Percentiles rank a stretch among this genome's conserved stretches.
These are phyloP conservation scores for Aspergillus sp. DNA, from an alignment of 2,329 filamentous ascomycete species.

Conservation along the genomic window DNA sequence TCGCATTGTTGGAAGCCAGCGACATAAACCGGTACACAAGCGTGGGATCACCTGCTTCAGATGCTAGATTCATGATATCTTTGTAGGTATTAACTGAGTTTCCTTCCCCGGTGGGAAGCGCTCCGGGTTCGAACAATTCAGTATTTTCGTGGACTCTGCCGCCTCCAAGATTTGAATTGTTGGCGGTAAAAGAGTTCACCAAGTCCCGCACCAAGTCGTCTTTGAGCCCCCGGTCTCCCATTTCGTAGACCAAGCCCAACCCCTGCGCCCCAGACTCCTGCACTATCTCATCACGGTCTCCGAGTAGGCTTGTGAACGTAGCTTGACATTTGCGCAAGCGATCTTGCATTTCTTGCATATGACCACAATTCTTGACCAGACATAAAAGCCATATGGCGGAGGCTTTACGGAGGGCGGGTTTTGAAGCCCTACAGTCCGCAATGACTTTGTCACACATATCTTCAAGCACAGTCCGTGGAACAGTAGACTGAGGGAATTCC, in stretches of 20 bases:
- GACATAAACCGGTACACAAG: slow-evolving; percentile 99
- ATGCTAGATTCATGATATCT: slow-evolving; percentile 90
- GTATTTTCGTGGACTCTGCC: slow-evolving; percentile 83
- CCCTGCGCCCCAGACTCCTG: slow-evolving; percentile 92
- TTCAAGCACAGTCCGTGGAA: slow-evolving; percentile 38
- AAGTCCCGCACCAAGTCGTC: slow-evolving; percentile 79
- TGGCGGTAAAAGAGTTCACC: slow-evolving; percentile 76
- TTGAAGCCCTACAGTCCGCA: slow-evolving; percentile 69
- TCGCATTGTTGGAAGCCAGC: slow-evolving; percentile 86
- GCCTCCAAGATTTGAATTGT: slow-evolving; percentile 50
- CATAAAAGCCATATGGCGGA: slow-evolving; percentile 94
- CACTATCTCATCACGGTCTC: slow-evolving; percentile 83
- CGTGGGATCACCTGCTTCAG: slow-evolving; percentile 90
- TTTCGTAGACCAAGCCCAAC: slow-evolving; percentile 86
- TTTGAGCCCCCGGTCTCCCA: slow-evolving; percentile 71
- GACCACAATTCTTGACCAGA: slow-evolving; percentile 80
- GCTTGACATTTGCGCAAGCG: slow-evolving; percentile 71
- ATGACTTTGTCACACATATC: slow-evolving; percentile 64
- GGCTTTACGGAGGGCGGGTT: slow-evolving; percentile 82
- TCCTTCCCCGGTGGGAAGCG: slow-evolving; percentile 80
- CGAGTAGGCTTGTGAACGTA: slow-evolving; percentile 79
- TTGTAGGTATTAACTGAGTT: slow-evolving; percentile 91
- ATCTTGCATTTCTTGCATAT: slow-evolving; percentile 63
- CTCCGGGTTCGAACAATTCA: slow-evolving; percentile 85
- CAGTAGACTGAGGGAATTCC: slow-evolving; percentile 31